A percentile compares a stretch with the other conserved stretches of the same genome.
Evolutionary conservation across 2,329 filamentous ascomycete species (phyloP).

Genomic region (Aspergillus terreus): DNA sequence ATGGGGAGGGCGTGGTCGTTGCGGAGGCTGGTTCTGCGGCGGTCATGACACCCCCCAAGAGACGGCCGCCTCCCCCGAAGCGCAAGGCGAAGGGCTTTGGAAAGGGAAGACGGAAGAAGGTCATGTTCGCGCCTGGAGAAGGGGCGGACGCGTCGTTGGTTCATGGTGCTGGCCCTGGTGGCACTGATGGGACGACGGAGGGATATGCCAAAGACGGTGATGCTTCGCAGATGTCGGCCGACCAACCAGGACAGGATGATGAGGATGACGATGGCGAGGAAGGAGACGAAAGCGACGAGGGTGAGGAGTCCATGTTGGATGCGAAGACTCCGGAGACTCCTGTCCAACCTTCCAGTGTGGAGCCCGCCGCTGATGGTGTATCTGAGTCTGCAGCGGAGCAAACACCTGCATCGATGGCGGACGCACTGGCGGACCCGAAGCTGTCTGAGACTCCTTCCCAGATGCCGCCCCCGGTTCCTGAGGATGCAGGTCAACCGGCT

Average conservation of each 20-base stretch:
- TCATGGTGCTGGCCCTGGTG: conserved; percentile 38
- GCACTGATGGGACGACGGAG: conserved; percentile 27
- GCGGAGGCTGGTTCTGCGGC: conserved; percentile 45
- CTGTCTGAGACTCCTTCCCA: conserved; percentile 3
- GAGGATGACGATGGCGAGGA: conserved; percentile 47
- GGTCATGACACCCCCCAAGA: conserved; percentile 49
- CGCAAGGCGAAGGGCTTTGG: conserved; percentile 78
- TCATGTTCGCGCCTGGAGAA: conserved; percentile 51
- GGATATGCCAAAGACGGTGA: conserved; percentile 39
- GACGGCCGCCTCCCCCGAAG: conserved; percentile 71
- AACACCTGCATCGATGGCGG: conserved; percentile 7
- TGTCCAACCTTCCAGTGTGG: conserved; percentile 24
- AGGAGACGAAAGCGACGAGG: conserved; percentile 49
- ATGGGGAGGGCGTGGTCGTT: conserved; percentile 58
- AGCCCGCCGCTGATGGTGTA: conserved; percentile 4
- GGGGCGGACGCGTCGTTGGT: conserved; percentile 33
- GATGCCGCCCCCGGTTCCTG: background rate
- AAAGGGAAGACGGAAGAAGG: conserved; percentile 72
- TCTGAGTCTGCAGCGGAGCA: conserved; percentile 1
- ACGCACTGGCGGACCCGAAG: conserved; percentile 2
- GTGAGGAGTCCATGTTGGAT: conserved; percentile 46
- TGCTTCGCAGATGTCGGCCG: conserved; percentile 33
- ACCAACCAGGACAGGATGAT: conserved; percentile 43
- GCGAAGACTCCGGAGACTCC: conserved; percentile 43
- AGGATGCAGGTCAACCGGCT: conserved; percentile 1